Evolutionary conservation across 352 stramenopile species (phyloP).

Genomic region (Phytopythium mirpurense): DNA sequence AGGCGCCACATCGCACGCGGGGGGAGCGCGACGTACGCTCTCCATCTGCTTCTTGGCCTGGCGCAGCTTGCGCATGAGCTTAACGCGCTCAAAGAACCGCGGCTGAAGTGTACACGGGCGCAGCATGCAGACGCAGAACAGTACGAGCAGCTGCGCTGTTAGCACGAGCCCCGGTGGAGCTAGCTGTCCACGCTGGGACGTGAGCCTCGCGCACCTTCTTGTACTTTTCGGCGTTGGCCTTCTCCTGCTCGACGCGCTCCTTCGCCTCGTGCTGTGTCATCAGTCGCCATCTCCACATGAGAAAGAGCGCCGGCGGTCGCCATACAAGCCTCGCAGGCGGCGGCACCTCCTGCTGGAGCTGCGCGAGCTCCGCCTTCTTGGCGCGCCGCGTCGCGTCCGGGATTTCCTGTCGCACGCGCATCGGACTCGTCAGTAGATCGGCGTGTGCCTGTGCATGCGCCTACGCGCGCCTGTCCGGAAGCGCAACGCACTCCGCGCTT

Average conservation of each 20-base stretch:
- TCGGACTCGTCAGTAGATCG: background rate
- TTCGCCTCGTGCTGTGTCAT: constrained; percentile 34
- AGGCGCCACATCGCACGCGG: too few relatives aligned
- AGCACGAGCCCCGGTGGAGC: too few relatives aligned
- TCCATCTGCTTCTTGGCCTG: constrained; percentile 47
- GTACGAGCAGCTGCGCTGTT: too few relatives aligned
- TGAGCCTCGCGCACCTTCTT: constrained; percentile 72
- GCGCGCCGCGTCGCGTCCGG: constrained; percentile 31
- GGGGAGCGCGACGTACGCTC: constrained; percentile 28
- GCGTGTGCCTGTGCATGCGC: too few relatives aligned
- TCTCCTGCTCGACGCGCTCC: constrained; percentile 42
- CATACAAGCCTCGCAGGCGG: too few relatives aligned
- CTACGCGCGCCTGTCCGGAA: too few relatives aligned
- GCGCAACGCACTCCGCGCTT: constrained; percentile 42
- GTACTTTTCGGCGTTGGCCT: constrained; percentile 76
- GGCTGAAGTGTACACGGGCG: constrained; percentile 28
- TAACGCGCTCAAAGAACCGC: constrained; percentile 79
- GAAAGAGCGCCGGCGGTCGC: too few relatives aligned
- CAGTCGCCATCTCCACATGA: too few relatives aligned
- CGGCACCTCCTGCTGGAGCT: constrained; percentile 38
- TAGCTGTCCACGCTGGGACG: too few relatives aligned
- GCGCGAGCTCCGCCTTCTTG: constrained; percentile 46
- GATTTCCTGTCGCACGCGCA: constrained; percentile 19
- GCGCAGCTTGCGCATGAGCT: constrained; percentile 78
- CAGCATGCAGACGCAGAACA: background rate